These are phyloP conservation scores for Neurospora sp. DNA, from an alignment of 495 filamentous ascomycete genomes.

Conservation along the genomic window DNA sequence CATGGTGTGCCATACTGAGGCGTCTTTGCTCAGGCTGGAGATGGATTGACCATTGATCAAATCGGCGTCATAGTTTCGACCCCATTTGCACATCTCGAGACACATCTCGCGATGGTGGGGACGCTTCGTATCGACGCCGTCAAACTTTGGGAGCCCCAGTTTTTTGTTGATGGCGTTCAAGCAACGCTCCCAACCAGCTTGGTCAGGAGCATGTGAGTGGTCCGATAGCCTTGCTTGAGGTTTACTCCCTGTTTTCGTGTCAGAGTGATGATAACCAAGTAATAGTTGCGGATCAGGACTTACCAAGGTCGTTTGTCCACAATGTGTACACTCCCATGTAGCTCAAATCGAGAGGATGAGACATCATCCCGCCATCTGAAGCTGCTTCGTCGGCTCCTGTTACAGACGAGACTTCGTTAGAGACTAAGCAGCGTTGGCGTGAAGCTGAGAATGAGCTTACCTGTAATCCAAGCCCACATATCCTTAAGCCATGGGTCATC, in stretches of 20 bases:
- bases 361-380: conserved; percentile 59
- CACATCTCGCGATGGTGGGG: conserved; percentile 70
- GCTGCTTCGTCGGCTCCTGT: conserved; percentile 58
- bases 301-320: conserved; percentile 69
- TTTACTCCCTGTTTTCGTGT: conserved; percentile 21
- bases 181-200: conserved; percentile 38
- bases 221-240: conserved; percentile 33
- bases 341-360: conserved; percentile 65
- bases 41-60: conserved; percentile 31
- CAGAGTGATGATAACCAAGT: conserved; percentile 3
- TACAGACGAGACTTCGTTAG: background rate
- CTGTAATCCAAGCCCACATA: conserved; percentile 67
- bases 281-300: conserved; percentile 1
- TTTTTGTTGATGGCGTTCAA: conserved; percentile 37
- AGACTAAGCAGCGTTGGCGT: background rate
- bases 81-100: conserved; percentile 68
- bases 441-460: conserved; percentile 32
- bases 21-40: conserved; percentile 43
- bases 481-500: conserved; percentile 69
- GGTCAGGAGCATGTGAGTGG: conserved; percentile 28
- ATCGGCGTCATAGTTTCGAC: conserved; percentile 49
- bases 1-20: conserved; percentile 63
- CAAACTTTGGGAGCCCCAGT: conserved; percentile 29
- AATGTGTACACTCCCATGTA: conserved; percentile 75
- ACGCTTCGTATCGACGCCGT: conserved; percentile 48